These are phyloP conservation scores for Blastomyces percursus DNA, from an alignment of 2,329 filamentous ascomycete species.

Conservation along the genomic window DNA sequence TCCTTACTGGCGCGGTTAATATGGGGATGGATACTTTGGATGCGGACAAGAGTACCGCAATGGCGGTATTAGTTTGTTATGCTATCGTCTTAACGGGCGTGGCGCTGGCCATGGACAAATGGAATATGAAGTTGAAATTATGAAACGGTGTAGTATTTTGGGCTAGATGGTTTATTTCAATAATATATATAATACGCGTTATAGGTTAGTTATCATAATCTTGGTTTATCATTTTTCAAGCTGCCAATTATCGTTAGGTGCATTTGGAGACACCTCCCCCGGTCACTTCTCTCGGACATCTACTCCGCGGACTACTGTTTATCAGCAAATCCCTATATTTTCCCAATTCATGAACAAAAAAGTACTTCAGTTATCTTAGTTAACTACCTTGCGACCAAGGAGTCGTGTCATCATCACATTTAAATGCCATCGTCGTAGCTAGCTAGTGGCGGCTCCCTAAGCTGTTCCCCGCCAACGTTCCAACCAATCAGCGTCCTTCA, in stretches of 20 bases:
- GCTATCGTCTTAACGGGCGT: constrained; percentile 54
- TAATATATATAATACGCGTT: neutral
- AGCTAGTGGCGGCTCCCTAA: too few species aligned
- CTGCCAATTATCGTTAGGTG: neutral
- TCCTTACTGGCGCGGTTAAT: constrained; percentile 83
- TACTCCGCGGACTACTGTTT: too few species aligned
- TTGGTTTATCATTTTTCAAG: neutral
- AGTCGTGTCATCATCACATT: too few species aligned
- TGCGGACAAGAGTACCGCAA: constrained; percentile 51
- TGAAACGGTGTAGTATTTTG: constrained; percentile 5
- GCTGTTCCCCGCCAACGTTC: too few species aligned
- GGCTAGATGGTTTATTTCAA: neutral
- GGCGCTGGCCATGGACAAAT: constrained; percentile 40
- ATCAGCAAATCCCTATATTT: too few species aligned
- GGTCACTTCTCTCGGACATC: too few species aligned
- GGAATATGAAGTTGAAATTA: constrained; percentile 25
- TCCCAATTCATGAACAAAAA: too few species aligned
- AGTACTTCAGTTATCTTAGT: too few species aligned
- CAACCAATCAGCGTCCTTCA: too few species aligned
- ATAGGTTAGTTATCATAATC: neutral
- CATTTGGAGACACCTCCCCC: too few species aligned
- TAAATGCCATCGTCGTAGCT: too few species aligned
- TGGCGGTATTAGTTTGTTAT: constrained; percentile 67
- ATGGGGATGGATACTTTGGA: constrained; percentile 74
- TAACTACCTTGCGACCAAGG: too few species aligned